These are phyloP conservation scores for Penicillium polonicum DNA, from an alignment of 2,329 filamentous ascomycete species.

Conservation along the genomic window DNA sequence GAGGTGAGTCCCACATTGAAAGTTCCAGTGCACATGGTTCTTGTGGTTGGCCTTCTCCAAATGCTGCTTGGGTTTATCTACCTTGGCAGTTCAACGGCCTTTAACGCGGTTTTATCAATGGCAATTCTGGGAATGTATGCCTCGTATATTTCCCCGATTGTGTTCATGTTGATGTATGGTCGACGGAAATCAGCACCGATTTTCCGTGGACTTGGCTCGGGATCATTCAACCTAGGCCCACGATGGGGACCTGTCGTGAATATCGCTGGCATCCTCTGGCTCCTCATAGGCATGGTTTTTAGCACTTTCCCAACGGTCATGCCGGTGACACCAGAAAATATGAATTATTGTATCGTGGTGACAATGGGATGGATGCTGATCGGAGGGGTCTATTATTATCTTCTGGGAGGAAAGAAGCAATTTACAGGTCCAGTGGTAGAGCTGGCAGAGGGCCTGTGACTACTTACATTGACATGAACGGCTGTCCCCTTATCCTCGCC, in stretches of 20 bases:
- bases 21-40: conserved; percentile 48
- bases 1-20: conserved; percentile 43
- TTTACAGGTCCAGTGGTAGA: conserved; percentile 19
- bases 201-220: conserved; percentile 4
- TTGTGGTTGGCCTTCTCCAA: conserved; percentile 46
- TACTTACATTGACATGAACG: background rate
- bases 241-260: conserved; percentile 18
- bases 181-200: conserved; percentile 3
- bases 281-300: conserved; percentile 21
- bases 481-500: background rate
- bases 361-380: conserved; percentile 20
- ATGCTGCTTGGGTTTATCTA: conserved; percentile 50
- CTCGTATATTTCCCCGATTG: conserved; percentile 49
- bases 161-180: conserved; percentile 31
- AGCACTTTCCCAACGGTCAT: conserved; percentile 23
- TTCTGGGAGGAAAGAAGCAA: conserved; percentile 14
- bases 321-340: conserved; percentile 20
- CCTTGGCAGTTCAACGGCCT: conserved; percentile 44
- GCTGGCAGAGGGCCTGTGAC: conserved; percentile 14
- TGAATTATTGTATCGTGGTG: conserved; percentile 23
- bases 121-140: conserved; percentile 51
- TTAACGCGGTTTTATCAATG: conserved; percentile 46
- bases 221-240: conserved; percentile 15
- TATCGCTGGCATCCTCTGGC: conserved; percentile 14
- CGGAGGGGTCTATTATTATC: conserved; percentile 20